A percentile compares a stretch with the other conserved stretches of the same genome.
These are phyloP conservation scores for Trapa incisa DNA, from an alignment of 345 rosid genomes.

Conservation along the genomic window DNA sequence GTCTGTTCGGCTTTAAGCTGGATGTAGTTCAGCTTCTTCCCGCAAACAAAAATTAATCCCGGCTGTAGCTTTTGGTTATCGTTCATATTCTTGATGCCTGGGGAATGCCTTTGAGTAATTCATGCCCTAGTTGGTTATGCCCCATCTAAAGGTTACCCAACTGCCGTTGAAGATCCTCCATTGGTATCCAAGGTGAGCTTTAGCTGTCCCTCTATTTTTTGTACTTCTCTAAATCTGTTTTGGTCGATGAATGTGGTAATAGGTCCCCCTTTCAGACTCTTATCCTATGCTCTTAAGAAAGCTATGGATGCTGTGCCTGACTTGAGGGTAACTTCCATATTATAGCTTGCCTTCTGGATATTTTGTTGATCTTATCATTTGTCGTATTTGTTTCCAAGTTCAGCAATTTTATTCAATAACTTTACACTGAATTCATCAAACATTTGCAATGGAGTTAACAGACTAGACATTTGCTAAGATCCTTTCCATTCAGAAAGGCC, in stretches of 20 bases:
- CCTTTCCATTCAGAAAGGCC: too few species aligned
- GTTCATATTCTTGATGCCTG: not conserved
- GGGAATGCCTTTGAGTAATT: not conserved
- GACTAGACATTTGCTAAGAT: not conserved
- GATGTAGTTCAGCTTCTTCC: not conserved
- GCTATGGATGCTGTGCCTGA: conserved; percentile 43
- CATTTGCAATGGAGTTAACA: conserved; percentile 54
- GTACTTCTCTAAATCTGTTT: not conserved
- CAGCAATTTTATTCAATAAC: too few species aligned
- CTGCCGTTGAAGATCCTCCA: not conserved
- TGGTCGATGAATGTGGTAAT: not conserved
- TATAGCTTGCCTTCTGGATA: not conserved
- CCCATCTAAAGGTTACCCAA: conserved; percentile 5
- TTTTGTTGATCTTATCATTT: too few species aligned
- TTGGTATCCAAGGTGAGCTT: conserved; percentile 6
- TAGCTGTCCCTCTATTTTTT: not conserved
- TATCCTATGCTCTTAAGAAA: conserved; percentile 19
- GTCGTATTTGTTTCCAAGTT: too few species aligned
- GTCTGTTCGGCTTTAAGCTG: not conserved
- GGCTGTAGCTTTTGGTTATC: not conserved
- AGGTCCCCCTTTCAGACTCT: not conserved
- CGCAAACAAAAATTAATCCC: not conserved
- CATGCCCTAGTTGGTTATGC: not conserved
- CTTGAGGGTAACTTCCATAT: conserved; percentile 70
- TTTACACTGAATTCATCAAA: too few species aligned